phyloP scores from a whole-genome alignment of 163 green algal species.

The Scenedesmus sp. region DNA sequence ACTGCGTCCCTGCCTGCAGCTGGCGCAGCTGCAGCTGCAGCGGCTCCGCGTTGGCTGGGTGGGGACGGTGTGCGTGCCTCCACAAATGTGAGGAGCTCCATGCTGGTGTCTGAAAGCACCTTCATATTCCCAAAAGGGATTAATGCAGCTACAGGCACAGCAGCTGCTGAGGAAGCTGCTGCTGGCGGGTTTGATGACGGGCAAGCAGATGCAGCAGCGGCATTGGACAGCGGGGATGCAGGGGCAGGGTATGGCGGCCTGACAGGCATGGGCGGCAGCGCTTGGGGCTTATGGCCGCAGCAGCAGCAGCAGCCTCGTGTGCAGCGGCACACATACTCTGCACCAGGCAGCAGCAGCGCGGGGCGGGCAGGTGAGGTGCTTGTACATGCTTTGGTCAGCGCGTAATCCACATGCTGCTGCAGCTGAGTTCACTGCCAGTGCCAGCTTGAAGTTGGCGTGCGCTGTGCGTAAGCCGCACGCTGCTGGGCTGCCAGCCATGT shows the following conservation, averaged over 20 bases:
- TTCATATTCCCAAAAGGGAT: conserved; percentile 48
- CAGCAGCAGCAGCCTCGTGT: conserved; percentile 7
- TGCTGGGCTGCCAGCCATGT: not conserved
- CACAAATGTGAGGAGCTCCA: conserved; percentile 23
- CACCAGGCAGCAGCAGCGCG: conserved; percentile 15
- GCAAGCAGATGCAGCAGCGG: not conserved
- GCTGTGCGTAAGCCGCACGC: not conserved
- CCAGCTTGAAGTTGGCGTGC: not conserved
- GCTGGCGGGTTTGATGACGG: not conserved
- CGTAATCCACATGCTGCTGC: not conserved
- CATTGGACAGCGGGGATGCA: not conserved
- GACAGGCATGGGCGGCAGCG: not conserved
- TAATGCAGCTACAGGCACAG: not conserved
- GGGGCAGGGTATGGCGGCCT: not conserved
- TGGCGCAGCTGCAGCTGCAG: not conserved
- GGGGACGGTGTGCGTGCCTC: not conserved
- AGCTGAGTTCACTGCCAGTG: not conserved
- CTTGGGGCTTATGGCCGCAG: conserved; percentile 24
- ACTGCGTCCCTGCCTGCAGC: not conserved
- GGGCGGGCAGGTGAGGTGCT: not conserved
- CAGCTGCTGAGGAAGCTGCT: not conserved
- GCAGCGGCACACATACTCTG: conserved; percentile 28
- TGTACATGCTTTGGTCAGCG: not conserved
- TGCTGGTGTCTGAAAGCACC: conserved; percentile 48
- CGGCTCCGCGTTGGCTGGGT: not conserved